phyloP scores from a whole-genome alignment of 495 filamentous ascomycete species.

The Sporormia fimetaria region DNA sequence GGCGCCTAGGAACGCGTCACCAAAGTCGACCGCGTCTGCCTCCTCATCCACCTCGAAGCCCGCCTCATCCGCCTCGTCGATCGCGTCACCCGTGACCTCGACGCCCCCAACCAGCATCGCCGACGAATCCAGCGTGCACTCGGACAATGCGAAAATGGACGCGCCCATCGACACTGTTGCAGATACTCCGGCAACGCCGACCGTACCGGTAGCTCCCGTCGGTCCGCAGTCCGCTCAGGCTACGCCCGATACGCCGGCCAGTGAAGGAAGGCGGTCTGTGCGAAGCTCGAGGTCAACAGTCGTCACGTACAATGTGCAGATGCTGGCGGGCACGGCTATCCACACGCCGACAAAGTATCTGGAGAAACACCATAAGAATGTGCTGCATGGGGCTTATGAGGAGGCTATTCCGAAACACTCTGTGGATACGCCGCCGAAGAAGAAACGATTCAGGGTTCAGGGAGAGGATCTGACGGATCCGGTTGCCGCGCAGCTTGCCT shows the following conservation, averaged over 20 bases:
- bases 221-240: conserved; percentile 13
- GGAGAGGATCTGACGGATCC: conserved; percentile 9
- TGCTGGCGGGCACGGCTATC: conserved; percentile 26
- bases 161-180: conserved; percentile 1
- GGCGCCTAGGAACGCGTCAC: conserved; percentile 17
- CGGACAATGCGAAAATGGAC: conserved; percentile 20
- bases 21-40: conserved; percentile 16
- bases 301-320: conserved; percentile 30
- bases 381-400: conserved; percentile 16
- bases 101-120: conserved; percentile 30
- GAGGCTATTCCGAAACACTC: neutral
- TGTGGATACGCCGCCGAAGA: conserved; percentile 28
- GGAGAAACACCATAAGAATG: conserved; percentile 26
- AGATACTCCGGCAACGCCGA: neutral
- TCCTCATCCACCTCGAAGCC: conserved; percentile 13
- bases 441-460: conserved; percentile 37
- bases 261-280: conserved; percentile 13
- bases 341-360: conserved; percentile 24
- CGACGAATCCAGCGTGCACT: conserved; percentile 25
- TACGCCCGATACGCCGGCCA: conserved; percentile 1
- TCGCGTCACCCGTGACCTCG: conserved; percentile 23
- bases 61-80: conserved; percentile 11
- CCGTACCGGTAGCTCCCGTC: conserved; percentile 3
- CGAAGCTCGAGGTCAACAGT: conserved; percentile 19
- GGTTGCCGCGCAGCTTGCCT: conserved; percentile 14